Evolutionary conservation across 2,329 filamentous ascomycete genomes (phyloP).

Genomic region (Neurospora crassa): DNA sequence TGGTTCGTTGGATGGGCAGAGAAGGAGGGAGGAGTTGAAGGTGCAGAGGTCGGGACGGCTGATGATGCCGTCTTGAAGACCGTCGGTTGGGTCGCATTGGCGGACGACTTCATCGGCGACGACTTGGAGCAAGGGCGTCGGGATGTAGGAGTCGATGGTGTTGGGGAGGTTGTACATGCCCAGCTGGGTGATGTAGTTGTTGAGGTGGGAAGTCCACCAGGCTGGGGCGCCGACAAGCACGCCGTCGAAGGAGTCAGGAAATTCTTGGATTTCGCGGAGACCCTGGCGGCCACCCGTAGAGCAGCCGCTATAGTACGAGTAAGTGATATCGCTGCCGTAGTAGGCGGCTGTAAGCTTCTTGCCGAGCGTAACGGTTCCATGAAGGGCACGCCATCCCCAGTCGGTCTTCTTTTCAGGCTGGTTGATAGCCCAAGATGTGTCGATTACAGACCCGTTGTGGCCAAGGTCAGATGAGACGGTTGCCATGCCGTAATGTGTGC

Average conservation of each 20-base stretch:
- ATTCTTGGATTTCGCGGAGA: slow-evolving; percentile 40
- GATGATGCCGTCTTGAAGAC: slow-evolving; percentile 37
- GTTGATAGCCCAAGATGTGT: slow-evolving; percentile 29
- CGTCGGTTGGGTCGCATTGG: slow-evolving; percentile 40
- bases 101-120: slow-evolving; percentile 29
- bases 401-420: slow-evolving; percentile 27
- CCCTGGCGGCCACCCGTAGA: slow-evolving; percentile 52
- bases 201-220: slow-evolving; percentile 32
- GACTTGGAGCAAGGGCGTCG: slow-evolving; percentile 28
- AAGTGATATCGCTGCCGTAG: slow-evolving; percentile 33
- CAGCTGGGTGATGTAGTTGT: slow-evolving; percentile 27
- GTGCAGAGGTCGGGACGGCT: slow-evolving; percentile 32
- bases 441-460: slow-evolving; percentile 24
- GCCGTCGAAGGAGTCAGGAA: slow-evolving; percentile 48
- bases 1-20: slow-evolving; percentile 21
- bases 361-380: slow-evolving; percentile 38
- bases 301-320: slow-evolving; percentile 48
- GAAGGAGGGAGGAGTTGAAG: slow-evolving; percentile 27
- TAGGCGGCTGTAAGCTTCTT: slow-evolving; percentile 40
- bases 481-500: slow-evolving; percentile 30
- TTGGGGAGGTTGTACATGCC: slow-evolving; percentile 35
- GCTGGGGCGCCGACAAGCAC: slow-evolving; percentile 41
- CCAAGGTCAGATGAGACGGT: slow-evolving; percentile 35
- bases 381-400: slow-evolving; percentile 33
- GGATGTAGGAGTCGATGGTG: slow-evolving; percentile 31